These are phyloP conservation scores for Fusarium sp. DNA, from an alignment of 2,329 filamentous ascomycete species.

Conservation along the genomic window DNA sequence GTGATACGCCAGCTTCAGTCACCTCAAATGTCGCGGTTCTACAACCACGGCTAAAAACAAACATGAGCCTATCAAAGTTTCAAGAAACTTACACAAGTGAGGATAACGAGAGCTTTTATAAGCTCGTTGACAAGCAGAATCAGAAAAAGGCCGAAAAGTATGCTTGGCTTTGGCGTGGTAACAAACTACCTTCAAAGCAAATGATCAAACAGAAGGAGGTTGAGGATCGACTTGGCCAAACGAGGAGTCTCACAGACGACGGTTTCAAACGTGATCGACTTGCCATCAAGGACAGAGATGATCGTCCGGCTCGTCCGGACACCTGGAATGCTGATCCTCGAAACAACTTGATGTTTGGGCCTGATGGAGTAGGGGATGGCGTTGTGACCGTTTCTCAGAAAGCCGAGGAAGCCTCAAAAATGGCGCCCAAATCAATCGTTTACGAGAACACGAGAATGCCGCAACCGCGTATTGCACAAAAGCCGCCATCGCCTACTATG, in stretches of 20 bases:
- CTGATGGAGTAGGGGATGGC: conserved; percentile 71
- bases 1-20: conserved; percentile 78
- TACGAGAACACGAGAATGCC: conserved; percentile 88
- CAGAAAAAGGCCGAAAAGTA: conserved; percentile 85
- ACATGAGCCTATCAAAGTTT: conserved; percentile 85
- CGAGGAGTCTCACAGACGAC: conserved; percentile 63
- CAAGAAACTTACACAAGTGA: conserved; percentile 96
- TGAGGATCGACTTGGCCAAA: conserved; percentile 62
- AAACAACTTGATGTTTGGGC: conserved; percentile 89
- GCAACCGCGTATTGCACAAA: conserved; percentile 53
- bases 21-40: conserved; percentile 52
- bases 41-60: conserved; percentile 71
- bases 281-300: conserved; percentile 73
- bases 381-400: conserved; percentile 73
- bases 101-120: conserved; percentile 97
- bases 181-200: conserved; percentile 86
- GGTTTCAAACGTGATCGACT: conserved; percentile 68
- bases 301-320: conserved; percentile 81
- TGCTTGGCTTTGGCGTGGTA: conserved; percentile 87
- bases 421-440: conserved; percentile 79
- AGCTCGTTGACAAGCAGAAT: conserved; percentile 90
- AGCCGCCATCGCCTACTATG: conserved; percentile 82
- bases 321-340: conserved; percentile 79
- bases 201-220: conserved; percentile 75
- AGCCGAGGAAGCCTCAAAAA: conserved; percentile 76